Percentiles rank a stretch among this genome's conserved stretches.
These are phyloP conservation scores for Erysimum cheiri DNA, from an alignment of 441 rosid genomes.

Conservation along the genomic window DNA sequence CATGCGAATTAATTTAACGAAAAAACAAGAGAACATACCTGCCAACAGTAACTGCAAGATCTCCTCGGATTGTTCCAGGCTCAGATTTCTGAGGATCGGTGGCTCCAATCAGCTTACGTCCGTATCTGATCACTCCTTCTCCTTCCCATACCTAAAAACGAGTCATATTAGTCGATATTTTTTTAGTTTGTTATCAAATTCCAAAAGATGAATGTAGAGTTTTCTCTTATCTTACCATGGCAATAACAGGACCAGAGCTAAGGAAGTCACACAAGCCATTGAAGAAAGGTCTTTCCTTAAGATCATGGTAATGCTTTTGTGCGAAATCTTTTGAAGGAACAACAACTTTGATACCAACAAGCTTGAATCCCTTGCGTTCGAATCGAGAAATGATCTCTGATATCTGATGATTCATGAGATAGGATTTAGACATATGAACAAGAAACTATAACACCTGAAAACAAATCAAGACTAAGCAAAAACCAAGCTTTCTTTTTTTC, in stretches of 20 bases:
- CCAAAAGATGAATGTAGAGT: not conserved
- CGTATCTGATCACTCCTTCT: constrained; percentile 90
- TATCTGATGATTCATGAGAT: constrained; percentile 52
- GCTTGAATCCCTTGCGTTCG: constrained; percentile 97
- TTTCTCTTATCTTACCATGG: constrained; percentile 64
- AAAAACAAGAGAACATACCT: constrained; percentile 52
- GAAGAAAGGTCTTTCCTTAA: constrained; percentile 92
- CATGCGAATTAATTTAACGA: not conserved
- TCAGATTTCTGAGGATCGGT: constrained; percentile 98
- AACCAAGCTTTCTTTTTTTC: constrained; percentile 7
- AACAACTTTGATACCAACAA: constrained; percentile 79
- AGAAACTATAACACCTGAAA: constrained; percentile 17
- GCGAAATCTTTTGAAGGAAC: constrained; percentile 90
- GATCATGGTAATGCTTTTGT: constrained; percentile 86
- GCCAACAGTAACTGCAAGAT: constrained; percentile 92
- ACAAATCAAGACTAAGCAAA: constrained; percentile 28
- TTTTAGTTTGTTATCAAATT: constrained; percentile 24
- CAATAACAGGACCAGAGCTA: constrained; percentile 95
- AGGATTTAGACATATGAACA: not conserved
- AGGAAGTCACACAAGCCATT: constrained; percentile 90
- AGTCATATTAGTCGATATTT: not conserved
- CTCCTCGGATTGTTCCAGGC: constrained; percentile 97
- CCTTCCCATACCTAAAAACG: constrained; percentile 91
- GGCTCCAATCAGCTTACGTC: constrained; percentile 94
- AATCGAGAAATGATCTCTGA: constrained; percentile 89